Evolutionary conservation across 2,329 filamentous ascomycete species (phyloP).

Genomic region (Fusarium euwallaceae): DNA sequence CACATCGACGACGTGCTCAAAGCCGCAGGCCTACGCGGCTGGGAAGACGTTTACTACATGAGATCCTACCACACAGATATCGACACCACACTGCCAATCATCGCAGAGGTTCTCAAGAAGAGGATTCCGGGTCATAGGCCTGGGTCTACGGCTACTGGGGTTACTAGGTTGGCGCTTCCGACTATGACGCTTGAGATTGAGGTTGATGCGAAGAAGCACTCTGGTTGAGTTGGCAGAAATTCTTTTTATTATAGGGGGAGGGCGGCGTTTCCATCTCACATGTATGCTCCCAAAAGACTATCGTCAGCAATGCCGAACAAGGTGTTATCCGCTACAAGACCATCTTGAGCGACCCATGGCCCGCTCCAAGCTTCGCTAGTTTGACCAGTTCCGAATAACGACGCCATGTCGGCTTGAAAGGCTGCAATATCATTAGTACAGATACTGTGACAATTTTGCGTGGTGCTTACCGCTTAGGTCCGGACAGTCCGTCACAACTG

Average conservation of each 20-base stretch:
- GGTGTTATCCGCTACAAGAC: background rate
- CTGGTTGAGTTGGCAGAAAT: background rate
- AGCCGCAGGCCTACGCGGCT: constrained; percentile 39
- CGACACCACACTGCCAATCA: constrained; percentile 17
- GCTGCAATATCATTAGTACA: background rate
- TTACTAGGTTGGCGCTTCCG: constrained; percentile 35
- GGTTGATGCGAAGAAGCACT: constrained; percentile 33
- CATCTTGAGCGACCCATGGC: background rate
- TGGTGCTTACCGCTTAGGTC: background rate
- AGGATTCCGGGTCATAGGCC: constrained; percentile 31
- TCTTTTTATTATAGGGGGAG: background rate
- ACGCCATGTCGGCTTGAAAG: constrained; percentile 3
- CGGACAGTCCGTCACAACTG: background rate
- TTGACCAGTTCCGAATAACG: background rate
- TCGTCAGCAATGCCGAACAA: constrained; percentile 6
- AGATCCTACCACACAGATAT: constrained; percentile 44
- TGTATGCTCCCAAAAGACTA: background rate
- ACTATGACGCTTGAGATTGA: constrained; percentile 41
- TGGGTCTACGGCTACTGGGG: constrained; percentile 10
- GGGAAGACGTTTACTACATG: constrained; percentile 47
- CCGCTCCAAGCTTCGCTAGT: background rate
- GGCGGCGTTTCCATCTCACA: background rate
- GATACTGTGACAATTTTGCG: too few species aligned
- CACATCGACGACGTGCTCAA: constrained; percentile 45
- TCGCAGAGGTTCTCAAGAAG: constrained; percentile 22